Evolutionary conservation across 208 protist genomes (phyloP).

Genomic region (Crithidia fasciculata): DNA sequence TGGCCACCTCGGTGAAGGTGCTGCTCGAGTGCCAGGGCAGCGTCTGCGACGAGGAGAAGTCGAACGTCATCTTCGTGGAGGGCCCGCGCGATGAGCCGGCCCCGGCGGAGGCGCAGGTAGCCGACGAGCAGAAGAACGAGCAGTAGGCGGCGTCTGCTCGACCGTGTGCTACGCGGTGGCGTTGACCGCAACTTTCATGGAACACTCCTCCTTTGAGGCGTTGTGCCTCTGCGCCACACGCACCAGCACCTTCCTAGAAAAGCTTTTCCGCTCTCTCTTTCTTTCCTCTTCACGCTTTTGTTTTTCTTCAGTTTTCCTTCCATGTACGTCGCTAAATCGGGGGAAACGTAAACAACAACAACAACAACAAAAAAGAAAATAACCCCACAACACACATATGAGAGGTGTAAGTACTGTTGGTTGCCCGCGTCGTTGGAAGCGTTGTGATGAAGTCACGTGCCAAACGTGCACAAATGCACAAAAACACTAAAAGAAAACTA

Average conservation of each 20-base stretch:
- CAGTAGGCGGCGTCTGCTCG: not conserved
- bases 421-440: too few species aligned
- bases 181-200: too few species aligned
- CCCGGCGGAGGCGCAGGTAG: conserved; percentile 21
- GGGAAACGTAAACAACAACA: too few species aligned
- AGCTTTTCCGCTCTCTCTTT: too few species aligned
- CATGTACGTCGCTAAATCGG: too few species aligned
- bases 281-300: too few species aligned
- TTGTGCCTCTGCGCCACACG: not conserved
- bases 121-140: conserved; percentile 27
- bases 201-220: not conserved
- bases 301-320: too few species aligned
- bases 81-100: conserved; percentile 44
- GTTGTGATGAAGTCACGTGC: not conserved
- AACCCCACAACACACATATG: too few species aligned
- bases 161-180: too few species aligned
- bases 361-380: too few species aligned
- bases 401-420: too few species aligned
- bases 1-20: conserved; percentile 76
- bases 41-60: conserved; percentile 87
- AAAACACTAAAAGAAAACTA: not conserved
- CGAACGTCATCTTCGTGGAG: conserved; percentile 90
- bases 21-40: conserved; percentile 85
- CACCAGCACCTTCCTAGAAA: too few species aligned
- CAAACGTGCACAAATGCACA: not conserved